A percentile compares a stretch with the other conserved stretches of the same genome.
These are phyloP conservation scores for Ochetophila trinervis DNA, from an alignment of 306 rosid species.

Conservation along the genomic window DNA sequence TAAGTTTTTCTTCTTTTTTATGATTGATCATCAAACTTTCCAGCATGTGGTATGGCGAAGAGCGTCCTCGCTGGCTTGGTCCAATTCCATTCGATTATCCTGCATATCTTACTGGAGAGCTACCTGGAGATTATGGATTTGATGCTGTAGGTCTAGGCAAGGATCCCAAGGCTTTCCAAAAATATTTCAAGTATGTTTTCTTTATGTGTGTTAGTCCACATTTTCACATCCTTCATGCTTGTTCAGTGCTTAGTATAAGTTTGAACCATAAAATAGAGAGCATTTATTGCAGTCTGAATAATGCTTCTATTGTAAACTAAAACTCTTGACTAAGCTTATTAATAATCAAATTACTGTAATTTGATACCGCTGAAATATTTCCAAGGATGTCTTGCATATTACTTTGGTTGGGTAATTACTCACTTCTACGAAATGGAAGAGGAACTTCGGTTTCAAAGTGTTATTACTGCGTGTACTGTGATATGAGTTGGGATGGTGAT, in stretches of 20 bases:
- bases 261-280: not conserved
- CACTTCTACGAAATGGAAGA: not conserved
- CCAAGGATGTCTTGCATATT: not conserved
- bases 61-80: constrained; percentile 92
- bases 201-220: not conserved
- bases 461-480: not conserved
- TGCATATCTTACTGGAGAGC: constrained; percentile 67
- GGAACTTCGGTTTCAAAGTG: not conserved
- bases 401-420: not conserved
- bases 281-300: too few species aligned
- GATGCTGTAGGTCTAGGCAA: constrained; percentile 74
- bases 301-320: not conserved
- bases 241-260: not conserved
- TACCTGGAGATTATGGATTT: constrained; percentile 93
- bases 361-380: not conserved
- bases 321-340: not conserved
- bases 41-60: constrained; percentile 90
- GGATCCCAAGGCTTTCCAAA: constrained; percentile 64
- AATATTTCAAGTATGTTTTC: constrained; percentile 69
- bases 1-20: not conserved
- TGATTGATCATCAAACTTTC: constrained; percentile 1
- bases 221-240: too few species aligned
- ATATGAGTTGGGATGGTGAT: not conserved
- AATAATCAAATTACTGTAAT: not conserved
- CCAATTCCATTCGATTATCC: constrained; percentile 84